Conservation (phyloP, 495 filamentous ascomycete species). For the Podospora fimiseda region DNA sequence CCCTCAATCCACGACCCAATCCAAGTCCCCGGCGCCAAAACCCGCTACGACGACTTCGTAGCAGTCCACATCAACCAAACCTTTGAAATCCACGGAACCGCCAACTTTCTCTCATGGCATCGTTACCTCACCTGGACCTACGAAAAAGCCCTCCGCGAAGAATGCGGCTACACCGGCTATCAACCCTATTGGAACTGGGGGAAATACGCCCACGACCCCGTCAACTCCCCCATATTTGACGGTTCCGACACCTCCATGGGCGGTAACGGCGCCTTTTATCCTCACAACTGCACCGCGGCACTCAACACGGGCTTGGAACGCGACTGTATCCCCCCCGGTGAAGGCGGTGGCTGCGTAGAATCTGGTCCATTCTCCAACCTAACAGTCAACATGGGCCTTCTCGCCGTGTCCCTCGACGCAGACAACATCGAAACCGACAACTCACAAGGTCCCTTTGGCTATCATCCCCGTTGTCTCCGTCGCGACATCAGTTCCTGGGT, state of each 20-base stretch:
- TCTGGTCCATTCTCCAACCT: slow-evolving; percentile 50
- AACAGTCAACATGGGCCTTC: slow-evolving; percentile 50
- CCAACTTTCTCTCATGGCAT: slow-evolving; percentile 47
- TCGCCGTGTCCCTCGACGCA: slow-evolving; percentile 17
- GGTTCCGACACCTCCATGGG: slow-evolving; percentile 50
- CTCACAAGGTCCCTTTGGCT: slow-evolving; percentile 13
- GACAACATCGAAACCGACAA: not conserved
- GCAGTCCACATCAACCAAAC: slow-evolving; percentile 59
- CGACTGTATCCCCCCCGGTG: slow-evolving; percentile 36
- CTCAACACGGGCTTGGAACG: slow-evolving; percentile 35
- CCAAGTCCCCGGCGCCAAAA: slow-evolving; percentile 23
- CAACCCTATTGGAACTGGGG: slow-evolving; percentile 64
- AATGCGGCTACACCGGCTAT: slow-evolving; percentile 61
- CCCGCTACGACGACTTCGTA: slow-evolving; percentile 58
- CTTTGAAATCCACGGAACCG: slow-evolving; percentile 51
- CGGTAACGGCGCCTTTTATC: slow-evolving; percentile 50
- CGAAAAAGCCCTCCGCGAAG: slow-evolving; percentile 59
- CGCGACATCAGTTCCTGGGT: slow-evolving; percentile 52
- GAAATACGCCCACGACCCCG: slow-evolving; percentile 33
- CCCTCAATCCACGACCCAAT: slow-evolving; percentile 37
- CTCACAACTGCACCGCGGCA: slow-evolving; percentile 21
- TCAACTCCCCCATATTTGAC: slow-evolving; percentile 55
- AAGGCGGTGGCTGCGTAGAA: slow-evolving; percentile 57
- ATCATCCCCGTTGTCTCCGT: slow-evolving; percentile 57
- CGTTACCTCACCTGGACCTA: slow-evolving; percentile 57